These are phyloP conservation scores for Kluyveromyces sp. DNA, from an alignment of 1,139 yeast genomes.

Conservation along the genomic window DNA sequence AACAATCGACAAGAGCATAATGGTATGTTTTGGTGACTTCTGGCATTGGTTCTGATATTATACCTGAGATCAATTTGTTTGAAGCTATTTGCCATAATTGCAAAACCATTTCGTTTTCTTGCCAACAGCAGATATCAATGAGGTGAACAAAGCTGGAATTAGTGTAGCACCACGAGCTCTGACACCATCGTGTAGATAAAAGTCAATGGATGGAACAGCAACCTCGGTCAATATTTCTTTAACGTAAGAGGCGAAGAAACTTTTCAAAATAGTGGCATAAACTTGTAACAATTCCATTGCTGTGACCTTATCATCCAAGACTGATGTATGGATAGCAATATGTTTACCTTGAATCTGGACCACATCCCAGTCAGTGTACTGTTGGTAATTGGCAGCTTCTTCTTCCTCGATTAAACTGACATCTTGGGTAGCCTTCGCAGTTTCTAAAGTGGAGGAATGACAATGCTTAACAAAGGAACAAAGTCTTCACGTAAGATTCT, in stretches of 20 bases:
- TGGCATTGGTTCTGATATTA: conserved; percentile 73
- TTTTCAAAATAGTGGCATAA: conserved; percentile 83
- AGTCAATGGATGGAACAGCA: conserved; percentile 81
- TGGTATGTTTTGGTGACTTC: conserved; percentile 78
- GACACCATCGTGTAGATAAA: conserved; percentile 90
- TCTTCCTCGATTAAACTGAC: conserved; percentile 79
- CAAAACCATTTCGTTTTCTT: conserved; percentile 47
- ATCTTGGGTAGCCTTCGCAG: conserved; percentile 88
- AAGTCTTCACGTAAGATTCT: conserved; percentile 79
- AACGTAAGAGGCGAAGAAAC: conserved; percentile 76
- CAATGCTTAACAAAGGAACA: conserved; percentile 79
- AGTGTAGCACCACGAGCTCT: conserved; percentile 83
- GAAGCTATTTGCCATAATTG: conserved; percentile 69
- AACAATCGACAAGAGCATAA: conserved; percentile 59
- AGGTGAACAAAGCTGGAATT: conserved; percentile 66
- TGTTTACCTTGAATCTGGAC: conserved; percentile 86
- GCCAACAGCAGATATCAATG: conserved; percentile 57
- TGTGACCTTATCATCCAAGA: conserved; percentile 83
- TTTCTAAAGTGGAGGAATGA: conserved; percentile 79
- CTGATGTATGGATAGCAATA: conserved; percentile 88
- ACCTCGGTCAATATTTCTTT: conserved; percentile 70
- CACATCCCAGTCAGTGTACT: conserved; percentile 93
- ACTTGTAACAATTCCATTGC: conserved; percentile 84
- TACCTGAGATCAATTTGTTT: conserved; percentile 58
- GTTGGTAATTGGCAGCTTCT: conserved; percentile 75